A percentile compares a stretch with the other conserved stretches of the same genome.
Conservation (phyloP, 805 yeast genomes). For the Candida mattraensis region DNA sequence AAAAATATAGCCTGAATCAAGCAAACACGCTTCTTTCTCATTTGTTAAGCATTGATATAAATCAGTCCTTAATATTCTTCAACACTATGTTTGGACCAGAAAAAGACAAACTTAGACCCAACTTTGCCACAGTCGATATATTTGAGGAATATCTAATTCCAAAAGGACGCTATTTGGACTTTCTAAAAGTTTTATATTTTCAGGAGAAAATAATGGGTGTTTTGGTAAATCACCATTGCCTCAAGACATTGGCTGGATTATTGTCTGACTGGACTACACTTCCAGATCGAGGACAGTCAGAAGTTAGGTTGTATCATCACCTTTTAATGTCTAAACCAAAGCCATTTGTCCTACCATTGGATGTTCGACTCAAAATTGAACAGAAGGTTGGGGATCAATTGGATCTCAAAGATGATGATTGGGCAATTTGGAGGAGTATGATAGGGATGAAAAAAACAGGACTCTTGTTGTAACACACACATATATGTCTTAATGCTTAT, state of each 20-base stretch:
- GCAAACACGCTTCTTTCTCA: slow-evolving; percentile 9
- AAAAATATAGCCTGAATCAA: slow-evolving; percentile 1
- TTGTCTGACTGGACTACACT: slow-evolving; percentile 7
- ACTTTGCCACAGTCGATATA: slow-evolving; percentile 4
- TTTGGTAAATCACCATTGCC: slow-evolving; percentile 2
- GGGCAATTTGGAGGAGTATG: no score
- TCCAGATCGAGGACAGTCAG: neutral
- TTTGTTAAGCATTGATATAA: slow-evolving; percentile 6
- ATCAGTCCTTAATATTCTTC: slow-evolving; percentile 9
- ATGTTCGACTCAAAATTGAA: no score
- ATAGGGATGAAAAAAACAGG: no score
- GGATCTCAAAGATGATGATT: no score
- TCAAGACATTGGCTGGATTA: slow-evolving; percentile 4
- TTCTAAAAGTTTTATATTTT: slow-evolving; percentile 5
- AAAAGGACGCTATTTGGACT: slow-evolving; percentile 5
- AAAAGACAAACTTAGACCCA: neutral
- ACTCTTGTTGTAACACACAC: no score
- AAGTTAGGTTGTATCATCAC: no score
- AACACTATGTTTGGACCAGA: slow-evolving; percentile 3
- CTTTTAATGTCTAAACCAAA: no score
- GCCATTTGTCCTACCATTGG: no score
- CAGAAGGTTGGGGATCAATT: no score
- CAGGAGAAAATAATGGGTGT: slow-evolving; percentile 4
- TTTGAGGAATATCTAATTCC: slow-evolving; percentile 8
- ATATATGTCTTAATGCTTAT: no score